Evolutionary conservation across 352 stramenopile genomes (phyloP), one percentile per base, ranked within the genome.

Genomic region (Phytophthora constricta): DNA sequence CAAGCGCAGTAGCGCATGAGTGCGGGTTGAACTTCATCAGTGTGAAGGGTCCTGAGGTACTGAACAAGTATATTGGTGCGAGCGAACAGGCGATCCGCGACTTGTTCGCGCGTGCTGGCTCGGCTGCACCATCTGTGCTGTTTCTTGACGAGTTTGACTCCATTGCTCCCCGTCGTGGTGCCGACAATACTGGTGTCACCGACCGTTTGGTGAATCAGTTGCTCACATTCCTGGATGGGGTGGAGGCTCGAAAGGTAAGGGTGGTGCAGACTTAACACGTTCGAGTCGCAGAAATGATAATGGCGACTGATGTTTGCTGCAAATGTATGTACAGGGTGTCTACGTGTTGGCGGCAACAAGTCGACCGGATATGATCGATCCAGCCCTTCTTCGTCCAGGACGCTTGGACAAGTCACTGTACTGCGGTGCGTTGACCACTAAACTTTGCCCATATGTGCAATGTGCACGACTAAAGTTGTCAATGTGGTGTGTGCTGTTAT

Each of bases 131-230:
- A 11, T 95, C 84, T 0, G 82, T 95, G 19, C 62, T 96, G 8
- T 96, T 96, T 43, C 67, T 96, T 5, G 88, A 96, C 55, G 88
- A 99, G 63, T 98, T 99, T 56, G 97, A 99, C 57, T 95, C 96
- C 11, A 90, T 99, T 39, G 96, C 96, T 27, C 96, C 96, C n/a
- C 88, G 91, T 10, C 89, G 97, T 58, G 97, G 96, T 34, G 86
- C 86, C 13, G 87, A 98, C 65, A 94, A 97, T 69, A 98, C 93
- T 8, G 96, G 97, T 26, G 96, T 99, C 28, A 99, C 96, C 0
- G 97, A 99, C 70, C 84, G 97, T 20, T 92, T 99, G 25, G 97
- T 99, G 46, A 99, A 99, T 69, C 97, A 99, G 61, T 78, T 99
- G 47, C 87, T 99, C 1, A 99, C 97, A 0, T 98, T 99, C 67